Evolutionary conservation across 2,329 filamentous ascomycete genomes (phyloP).

Genomic region (Magnaporthiopsis rhizophila): DNA sequence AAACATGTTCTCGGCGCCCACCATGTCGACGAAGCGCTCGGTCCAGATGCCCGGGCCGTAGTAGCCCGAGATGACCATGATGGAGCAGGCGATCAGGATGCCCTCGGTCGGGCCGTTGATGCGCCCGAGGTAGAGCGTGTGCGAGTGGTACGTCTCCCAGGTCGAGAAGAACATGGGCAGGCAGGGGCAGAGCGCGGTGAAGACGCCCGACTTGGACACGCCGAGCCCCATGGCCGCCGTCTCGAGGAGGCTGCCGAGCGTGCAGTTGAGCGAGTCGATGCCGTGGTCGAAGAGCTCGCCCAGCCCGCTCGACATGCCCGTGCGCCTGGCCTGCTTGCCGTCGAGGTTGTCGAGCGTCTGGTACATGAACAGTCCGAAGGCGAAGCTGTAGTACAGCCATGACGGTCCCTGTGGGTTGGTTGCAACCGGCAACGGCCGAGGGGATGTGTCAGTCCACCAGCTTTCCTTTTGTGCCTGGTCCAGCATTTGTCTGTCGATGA

Average conservation of each 20-base stretch:
- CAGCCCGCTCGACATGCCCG: slow-evolving; percentile 86
- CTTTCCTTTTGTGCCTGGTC: background rate
- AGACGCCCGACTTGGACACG: slow-evolving; percentile 73
- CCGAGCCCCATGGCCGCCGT: slow-evolving; percentile 91
- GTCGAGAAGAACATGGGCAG: slow-evolving; percentile 99
- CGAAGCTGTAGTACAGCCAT: slow-evolving; percentile 96
- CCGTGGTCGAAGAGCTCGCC: slow-evolving; percentile 98
- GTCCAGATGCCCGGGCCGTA: slow-evolving; percentile 87
- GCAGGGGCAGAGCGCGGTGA: slow-evolving; percentile 85
- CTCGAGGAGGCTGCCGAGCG: slow-evolving; percentile 81
- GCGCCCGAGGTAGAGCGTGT: slow-evolving; percentile 90
- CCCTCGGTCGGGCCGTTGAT: slow-evolving; percentile 98
- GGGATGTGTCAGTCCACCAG: background rate
- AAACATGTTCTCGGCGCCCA: slow-evolving; percentile 46
- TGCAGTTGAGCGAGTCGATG: slow-evolving; percentile 97
- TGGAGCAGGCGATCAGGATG: slow-evolving; percentile 73
- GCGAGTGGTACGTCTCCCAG: slow-evolving; percentile 98
- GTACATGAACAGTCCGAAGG: slow-evolving; percentile 94
- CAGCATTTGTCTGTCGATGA: background rate
- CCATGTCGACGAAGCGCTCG: slow-evolving; percentile 59
- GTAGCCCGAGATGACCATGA: slow-evolving; percentile 82
- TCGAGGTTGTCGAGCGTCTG: slow-evolving; percentile 99
- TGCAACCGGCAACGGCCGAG: background rate
- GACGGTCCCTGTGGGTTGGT: slow-evolving; percentile 55
- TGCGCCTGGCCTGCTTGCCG: slow-evolving; percentile 92